A percentile compares a stretch with the other conserved stretches of the same genome.
Conservation (phyloP, 2,329 filamentous ascomycete species). For the Mariannaea sp. region DNA sequence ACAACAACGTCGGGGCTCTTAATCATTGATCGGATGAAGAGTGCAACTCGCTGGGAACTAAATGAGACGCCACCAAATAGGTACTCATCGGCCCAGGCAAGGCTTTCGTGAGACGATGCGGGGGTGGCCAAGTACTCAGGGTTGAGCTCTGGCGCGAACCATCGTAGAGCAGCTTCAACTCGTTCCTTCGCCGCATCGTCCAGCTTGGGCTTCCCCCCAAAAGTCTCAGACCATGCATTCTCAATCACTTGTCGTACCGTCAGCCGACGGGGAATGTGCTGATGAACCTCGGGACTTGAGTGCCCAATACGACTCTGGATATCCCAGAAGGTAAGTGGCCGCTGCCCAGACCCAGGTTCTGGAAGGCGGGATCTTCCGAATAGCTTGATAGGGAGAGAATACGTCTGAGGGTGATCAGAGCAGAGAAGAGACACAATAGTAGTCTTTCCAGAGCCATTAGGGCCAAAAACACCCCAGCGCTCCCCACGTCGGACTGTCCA, state of each 20-base stretch:
- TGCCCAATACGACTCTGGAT: slow-evolving; percentile 89
- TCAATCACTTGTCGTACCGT: slow-evolving; percentile 77
- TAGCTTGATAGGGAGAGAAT: slow-evolving; percentile 82
- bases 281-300: slow-evolving; percentile 91
- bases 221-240: slow-evolving; percentile 90
- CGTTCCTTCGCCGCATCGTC: slow-evolving; percentile 58
- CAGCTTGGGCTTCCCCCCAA: slow-evolving; percentile 71
- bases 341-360: slow-evolving; percentile 64
- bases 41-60: slow-evolving; percentile 79
- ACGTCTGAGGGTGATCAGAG: slow-evolving; percentile 94
- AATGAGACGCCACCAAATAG: slow-evolving; percentile 78
- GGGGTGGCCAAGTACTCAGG: slow-evolving; percentile 50
- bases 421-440: slow-evolving; percentile 91
- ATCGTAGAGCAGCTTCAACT: slow-evolving; percentile 72
- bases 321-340: slow-evolving; percentile 88
- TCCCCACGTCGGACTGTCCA: slow-evolving; percentile 86
- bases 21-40: slow-evolving; percentile 82
- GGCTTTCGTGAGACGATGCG: slow-evolving; percentile 33
- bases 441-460: slow-evolving; percentile 95
- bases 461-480: slow-evolving; percentile 90
- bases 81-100: slow-evolving; percentile 69
- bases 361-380: slow-evolving; percentile 85
- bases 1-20: slow-evolving; percentile 83
- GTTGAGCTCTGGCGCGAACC: slow-evolving; percentile 81
- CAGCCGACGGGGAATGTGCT: slow-evolving; percentile 82